Percentiles rank a stretch among this genome's conserved stretches.
Conservation (phyloP, 2,329 filamentous ascomycete species). For the Colletotrichum sp. region DNA sequence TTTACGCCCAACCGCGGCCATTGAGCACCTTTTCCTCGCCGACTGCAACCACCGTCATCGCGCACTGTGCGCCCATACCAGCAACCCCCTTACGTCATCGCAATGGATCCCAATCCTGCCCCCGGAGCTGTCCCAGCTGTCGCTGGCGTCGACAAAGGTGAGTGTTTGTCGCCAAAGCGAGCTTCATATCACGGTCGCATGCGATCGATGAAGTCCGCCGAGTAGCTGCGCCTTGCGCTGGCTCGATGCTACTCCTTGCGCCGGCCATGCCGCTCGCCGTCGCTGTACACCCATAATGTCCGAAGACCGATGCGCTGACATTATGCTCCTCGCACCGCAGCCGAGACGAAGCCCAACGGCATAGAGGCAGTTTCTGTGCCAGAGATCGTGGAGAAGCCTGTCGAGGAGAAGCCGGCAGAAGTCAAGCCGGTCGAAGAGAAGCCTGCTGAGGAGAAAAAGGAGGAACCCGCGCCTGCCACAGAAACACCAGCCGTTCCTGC, state of each 20-base stretch:
- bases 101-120: slow-evolving; percentile 32
- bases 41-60: background rate
- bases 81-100: slow-evolving; percentile 34
- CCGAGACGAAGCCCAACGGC: background rate
- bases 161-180: background rate
- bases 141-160: slow-evolving; percentile 33
- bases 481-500: slow-evolving; percentile 4
- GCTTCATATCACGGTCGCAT: slow-evolving; percentile 11
- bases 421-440: background rate
- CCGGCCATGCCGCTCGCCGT: background rate
- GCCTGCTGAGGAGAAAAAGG: slow-evolving; percentile 5
- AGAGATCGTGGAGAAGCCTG: background rate
- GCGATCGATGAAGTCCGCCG: background rate
- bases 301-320: slow-evolving; percentile 5
- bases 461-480: background rate
- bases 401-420: background rate
- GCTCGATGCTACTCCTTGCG: background rate
- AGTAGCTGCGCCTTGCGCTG: background rate
- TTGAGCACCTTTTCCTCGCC: background rate
- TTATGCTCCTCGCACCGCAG: background rate
- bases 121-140: slow-evolving; percentile 23
- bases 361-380: background rate
- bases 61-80: slow-evolving; percentile 13
- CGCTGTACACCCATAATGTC: background rate
- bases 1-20: background rate